Evolutionary conservation across 2,329 filamentous ascomycete genomes (phyloP), one percentile per base, ranked within the genome.

Genomic region (Coniochaeta hoffmannii): DNA sequence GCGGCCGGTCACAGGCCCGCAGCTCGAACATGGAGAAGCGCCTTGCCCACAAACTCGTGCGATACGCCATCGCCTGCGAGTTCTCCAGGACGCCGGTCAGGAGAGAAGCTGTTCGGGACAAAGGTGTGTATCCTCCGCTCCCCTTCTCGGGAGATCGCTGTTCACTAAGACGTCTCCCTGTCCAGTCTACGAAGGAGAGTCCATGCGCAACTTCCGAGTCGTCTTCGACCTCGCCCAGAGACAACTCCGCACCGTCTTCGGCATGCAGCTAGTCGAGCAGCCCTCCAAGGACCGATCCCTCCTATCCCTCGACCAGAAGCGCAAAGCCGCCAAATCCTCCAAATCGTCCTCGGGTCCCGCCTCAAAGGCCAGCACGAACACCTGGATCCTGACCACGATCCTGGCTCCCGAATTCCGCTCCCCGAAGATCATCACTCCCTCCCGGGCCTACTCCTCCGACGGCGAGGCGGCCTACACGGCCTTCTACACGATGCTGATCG

Each of bases 251-350:
- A 73, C 74, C 1, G 79, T 86, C 1, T 97, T 96, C 71, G 94
- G 94, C n/a, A 96, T 97, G 91, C 81, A 92, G 68, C 81, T 99
- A 78, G 78, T 83, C 4, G 92, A 97, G 71, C 76, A 97, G 52
- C 91, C 94, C 0, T 76, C 81, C 1, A 82, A 81, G 64, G 93
- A 97, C 65, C 95, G 91, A 69, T 80, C 89, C 51, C 90, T 90
- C 0, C 72, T 96, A 62, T 68, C 64, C 4, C 54, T 66, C 32
- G 85, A 84, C 57, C 89, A 96, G 60, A 82, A 82, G 66, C 83
- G 90, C 63, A 86, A 88, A 77, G 66, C 71, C 57, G 70, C 76
- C 11, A 77, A 78, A 58, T 71, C 72, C 8, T 72, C 83, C 55
- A 79, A 77, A 17, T 7, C 36, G 30, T 31, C 26, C 15, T 31